Base-by-base conservation (phyloP, 805 yeast species). In the Zygoascus bituminiphila region DNA sequence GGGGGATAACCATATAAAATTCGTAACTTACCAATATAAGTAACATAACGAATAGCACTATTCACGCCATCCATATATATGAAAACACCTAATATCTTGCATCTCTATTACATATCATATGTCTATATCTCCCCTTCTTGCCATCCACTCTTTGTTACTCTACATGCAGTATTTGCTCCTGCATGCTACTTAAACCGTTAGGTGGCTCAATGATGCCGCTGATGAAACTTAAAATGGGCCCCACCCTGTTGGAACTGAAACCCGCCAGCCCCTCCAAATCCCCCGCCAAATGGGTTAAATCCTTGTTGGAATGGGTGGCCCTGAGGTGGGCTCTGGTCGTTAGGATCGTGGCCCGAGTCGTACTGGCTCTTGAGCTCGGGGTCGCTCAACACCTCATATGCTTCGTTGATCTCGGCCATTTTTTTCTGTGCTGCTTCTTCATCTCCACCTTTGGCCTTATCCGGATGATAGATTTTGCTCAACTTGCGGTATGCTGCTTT, bases 401-500 rank as follows among this genome's bases (percentile, higher is more conserved):
- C 98, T 61, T 84, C 87, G 65, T 91, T 93, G 54, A 91, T 85
- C 48, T 83, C 89, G 43, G 94, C 88, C 89, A 91, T 93, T 58
- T 84, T 86, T 44, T 71, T 71, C 64, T 88, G 95, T 5, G 21
- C 26, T 33, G 84, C 82, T 50, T 83, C 76, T 26, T 81, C 86
- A 24, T 77, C 74, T 35, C 82, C 86, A 31, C 79, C 81, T 58
- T 79, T 80, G 61, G 85, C 82, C 63, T 91, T 93, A 66, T 91
- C 98, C 0, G 98, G 98, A 62, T 91, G 98, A 63, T 76, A 87
- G 60, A 80, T 80, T 59, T 83, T 82, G 31, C 93, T 83, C 59
- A 82, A 76, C 6, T 79, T 72, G 50, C 96, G 72, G 66, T 88
- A 84, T 0, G 95, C 94, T 63, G 79, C 82, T 58, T 83, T 86